Percentiles rank a stretch among this genome's conserved stretches.
phyloP scores from a whole-genome alignment of 2,329 filamentous ascomycete species.

The Podosphaera aphanis region DNA sequence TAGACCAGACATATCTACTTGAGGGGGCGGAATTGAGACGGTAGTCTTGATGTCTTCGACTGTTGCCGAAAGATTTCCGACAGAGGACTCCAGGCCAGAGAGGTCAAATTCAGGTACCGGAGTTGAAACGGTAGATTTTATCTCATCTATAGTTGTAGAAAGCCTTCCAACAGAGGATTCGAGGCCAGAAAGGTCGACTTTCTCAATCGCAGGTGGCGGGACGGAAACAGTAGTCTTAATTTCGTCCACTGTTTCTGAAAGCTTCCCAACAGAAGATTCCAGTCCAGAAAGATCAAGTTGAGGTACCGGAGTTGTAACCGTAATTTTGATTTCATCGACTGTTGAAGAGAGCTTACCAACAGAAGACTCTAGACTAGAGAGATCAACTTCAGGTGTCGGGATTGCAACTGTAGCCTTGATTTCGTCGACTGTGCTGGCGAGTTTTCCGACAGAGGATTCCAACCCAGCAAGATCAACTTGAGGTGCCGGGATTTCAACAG shows the following conservation, averaged over 20 bases:
- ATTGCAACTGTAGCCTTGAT: slow-evolving; percentile 2
- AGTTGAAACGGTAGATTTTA: slow-evolving; percentile 2
- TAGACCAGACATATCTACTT: no score
- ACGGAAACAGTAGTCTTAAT: not conserved
- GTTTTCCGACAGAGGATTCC: slow-evolving; percentile 4
- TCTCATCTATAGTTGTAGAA: slow-evolving; percentile 1
- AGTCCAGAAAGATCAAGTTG: slow-evolving; percentile 3
- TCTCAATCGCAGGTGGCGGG: slow-evolving; percentile 1
- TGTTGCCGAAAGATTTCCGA: slow-evolving; percentile 3
- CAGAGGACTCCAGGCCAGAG: not conserved
- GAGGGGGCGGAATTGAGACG: slow-evolving; percentile 2
- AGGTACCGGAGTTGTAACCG: slow-evolving; percentile 2
- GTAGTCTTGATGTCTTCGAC: slow-evolving; percentile 5
- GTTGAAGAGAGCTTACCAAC: slow-evolving; percentile 4
- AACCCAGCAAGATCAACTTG: slow-evolving; percentile 3
- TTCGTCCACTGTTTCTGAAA: not conserved
- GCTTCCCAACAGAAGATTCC: not conserved
- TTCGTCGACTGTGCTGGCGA: slow-evolving; percentile 2
- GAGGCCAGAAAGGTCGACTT: slow-evolving; percentile 3
- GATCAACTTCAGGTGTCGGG: slow-evolving; percentile 4
- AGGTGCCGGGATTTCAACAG: slow-evolving; percentile 2
- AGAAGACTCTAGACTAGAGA: slow-evolving; percentile 4
- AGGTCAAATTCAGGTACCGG: slow-evolving; percentile 2
- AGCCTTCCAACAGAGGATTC: slow-evolving; percentile 5
- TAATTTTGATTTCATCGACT: slow-evolving; percentile 8